These are phyloP conservation scores for Crotalaria pallida DNA, from an alignment of 306 rosid species.

Conservation along the genomic window DNA sequence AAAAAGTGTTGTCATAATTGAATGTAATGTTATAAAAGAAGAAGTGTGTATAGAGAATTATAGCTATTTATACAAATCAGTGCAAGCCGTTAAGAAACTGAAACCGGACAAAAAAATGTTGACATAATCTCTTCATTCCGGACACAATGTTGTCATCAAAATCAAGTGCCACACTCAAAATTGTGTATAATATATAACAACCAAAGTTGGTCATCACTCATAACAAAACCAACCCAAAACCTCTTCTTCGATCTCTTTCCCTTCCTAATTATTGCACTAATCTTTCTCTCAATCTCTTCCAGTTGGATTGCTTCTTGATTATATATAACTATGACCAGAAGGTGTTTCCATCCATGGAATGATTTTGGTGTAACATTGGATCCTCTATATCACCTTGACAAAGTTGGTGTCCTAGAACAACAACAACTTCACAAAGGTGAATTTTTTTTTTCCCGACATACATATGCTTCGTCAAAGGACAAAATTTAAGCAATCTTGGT, in stretches of 20 bases:
- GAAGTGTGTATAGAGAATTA: no score
- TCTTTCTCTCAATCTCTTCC: not conserved
- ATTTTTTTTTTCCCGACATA: no score
- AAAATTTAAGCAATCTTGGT: no score
- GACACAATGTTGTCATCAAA: conserved; percentile 39
- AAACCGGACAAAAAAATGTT: conserved; percentile 41
- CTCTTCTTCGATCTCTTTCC: not conserved
- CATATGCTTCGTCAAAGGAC: no score
- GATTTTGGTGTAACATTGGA: not conserved
- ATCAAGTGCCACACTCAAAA: conserved; percentile 4
- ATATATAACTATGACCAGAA: not conserved
- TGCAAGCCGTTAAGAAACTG: not conserved
- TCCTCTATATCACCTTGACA: no score
- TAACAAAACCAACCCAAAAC: not conserved
- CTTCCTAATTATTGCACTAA: not conserved
- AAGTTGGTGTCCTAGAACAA: no score
- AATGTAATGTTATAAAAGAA: not conserved
- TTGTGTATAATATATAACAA: not conserved
- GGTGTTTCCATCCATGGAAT: not conserved
- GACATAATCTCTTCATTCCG: conserved; percentile 40
- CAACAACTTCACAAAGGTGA: no score
- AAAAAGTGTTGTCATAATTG: not conserved
- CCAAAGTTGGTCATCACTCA: not conserved
- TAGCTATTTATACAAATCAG: not conserved
- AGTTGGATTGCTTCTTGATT: conserved; percentile 3